Conservation (phyloP, 371 early-diverging fungal genomes). For the Phascolomyces articulosus region DNA sequence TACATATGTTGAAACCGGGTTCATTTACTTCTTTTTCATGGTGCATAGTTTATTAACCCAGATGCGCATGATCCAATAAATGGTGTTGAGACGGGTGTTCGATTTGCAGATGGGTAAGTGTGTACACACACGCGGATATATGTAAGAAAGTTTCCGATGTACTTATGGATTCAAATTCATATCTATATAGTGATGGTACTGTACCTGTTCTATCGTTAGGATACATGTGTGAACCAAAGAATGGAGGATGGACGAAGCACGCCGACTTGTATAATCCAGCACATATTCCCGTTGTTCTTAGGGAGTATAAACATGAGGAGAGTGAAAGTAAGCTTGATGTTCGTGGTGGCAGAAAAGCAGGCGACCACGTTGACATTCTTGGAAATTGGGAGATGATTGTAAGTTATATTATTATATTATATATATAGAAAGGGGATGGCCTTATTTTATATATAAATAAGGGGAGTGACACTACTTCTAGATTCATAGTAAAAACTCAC, state of each 20-base stretch:
- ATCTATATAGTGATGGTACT: conserved; percentile 92
- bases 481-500: too few relatives aligned
- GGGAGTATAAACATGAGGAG: conserved; percentile 77
- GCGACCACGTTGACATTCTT: conserved; percentile 92
- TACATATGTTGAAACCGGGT: too few relatives aligned
- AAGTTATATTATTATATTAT: conserved; percentile 14
- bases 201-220: conserved; percentile 90
- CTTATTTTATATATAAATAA: too few relatives aligned
- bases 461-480: too few relatives aligned
- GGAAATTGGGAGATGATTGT: conserved; percentile 56
- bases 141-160: too few relatives aligned
- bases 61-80: conserved; percentile 36
- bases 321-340: conserved; percentile 63
- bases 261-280: conserved; percentile 83
- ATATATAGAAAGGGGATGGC: background rate
- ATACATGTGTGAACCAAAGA: conserved; percentile 82
- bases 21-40: too few relatives aligned
- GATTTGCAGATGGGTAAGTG: conserved; percentile 54
- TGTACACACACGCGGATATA: too few relatives aligned
- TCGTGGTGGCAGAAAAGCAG: conserved; percentile 83
- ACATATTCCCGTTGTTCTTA: conserved; percentile 70
- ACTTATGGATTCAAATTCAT: too few relatives aligned
- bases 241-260: conserved; percentile 83
- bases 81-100: conserved; percentile 58
- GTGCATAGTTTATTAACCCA: conserved; percentile 46